phyloP scores from a whole-genome alignment of 139 green algal species.

The Chlorella sp. region DNA sequence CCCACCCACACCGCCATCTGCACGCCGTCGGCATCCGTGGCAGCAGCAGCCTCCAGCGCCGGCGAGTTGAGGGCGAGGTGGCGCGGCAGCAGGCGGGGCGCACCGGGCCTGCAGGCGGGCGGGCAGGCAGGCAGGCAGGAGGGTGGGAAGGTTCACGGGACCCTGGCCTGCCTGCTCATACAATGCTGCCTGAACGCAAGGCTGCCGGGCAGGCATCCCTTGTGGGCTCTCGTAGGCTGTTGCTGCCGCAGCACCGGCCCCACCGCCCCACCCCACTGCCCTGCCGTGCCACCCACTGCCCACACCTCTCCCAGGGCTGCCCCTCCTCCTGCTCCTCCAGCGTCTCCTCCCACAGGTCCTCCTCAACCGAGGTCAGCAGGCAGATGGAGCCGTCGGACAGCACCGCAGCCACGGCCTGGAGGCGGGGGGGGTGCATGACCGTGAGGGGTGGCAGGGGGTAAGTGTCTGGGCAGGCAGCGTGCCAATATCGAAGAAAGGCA shows the following conservation, averaged over 20 bases:
- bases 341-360: constrained; percentile 79
- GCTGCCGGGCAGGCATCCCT: neutral
- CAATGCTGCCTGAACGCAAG: too few relatives aligned
- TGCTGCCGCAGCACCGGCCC: neutral
- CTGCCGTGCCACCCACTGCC: neutral
- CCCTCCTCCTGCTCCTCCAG: constrained; percentile 42
- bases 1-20: neutral
- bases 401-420: constrained; percentile 63
- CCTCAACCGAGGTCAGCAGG: constrained; percentile 55
- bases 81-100: neutral
- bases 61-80: neutral
- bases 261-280: neutral
- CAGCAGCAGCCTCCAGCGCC: neutral
- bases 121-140: neutral
- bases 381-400: constrained; percentile 66
- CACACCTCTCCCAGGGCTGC: constrained; percentile 16
- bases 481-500: too few relatives aligned
- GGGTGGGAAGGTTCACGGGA: too few relatives aligned
- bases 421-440: neutral
- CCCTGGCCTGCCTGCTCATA: too few relatives aligned
- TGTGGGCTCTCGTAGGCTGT: too few relatives aligned
- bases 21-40: constrained; percentile 2
- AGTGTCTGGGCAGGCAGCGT: neutral
- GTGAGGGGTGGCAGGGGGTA: neutral
- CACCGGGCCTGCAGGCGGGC: neutral